A percentile compares a stretch with the other conserved stretches of the same genome.
phyloP scores from a whole-genome alignment of 371 early-diverging fungal genomes.

The Basidiobolus heterosporus region DNA sequence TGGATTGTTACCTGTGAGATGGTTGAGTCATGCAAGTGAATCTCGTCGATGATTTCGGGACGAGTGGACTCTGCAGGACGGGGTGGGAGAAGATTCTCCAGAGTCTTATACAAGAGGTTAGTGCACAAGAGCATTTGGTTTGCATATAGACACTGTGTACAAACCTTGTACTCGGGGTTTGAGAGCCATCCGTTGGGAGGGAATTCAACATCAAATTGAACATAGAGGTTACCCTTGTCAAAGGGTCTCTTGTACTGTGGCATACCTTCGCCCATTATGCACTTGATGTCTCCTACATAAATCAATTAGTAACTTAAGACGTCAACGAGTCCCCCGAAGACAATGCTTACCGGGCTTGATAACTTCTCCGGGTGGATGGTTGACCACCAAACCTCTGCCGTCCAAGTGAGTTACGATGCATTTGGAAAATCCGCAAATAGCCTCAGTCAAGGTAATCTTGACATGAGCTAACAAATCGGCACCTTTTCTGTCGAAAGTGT shows the following conservation, averaged over 20 bases:
- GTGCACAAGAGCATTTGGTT: background rate
- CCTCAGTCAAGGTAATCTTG: conserved; percentile 41
- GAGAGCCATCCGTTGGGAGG: conserved; percentile 21
- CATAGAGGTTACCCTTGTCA: conserved; percentile 58
- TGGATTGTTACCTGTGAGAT: conserved; percentile 4
- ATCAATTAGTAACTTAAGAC: background rate
- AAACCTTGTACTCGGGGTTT: too few relatives aligned
- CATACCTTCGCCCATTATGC: conserved; percentile 58
- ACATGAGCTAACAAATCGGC: conserved; percentile 40
- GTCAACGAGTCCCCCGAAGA: background rate
- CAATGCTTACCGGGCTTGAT: conserved; percentile 36
- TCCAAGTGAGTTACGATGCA: conserved; percentile 53
- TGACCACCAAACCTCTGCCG: conserved; percentile 43
- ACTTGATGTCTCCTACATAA: conserved; percentile 31
- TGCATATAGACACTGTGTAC: background rate
- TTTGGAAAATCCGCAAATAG: conserved; percentile 36
- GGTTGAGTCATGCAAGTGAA: conserved; percentile 3
- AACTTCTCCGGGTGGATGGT: conserved; percentile 52
- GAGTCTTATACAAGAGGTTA: background rate
- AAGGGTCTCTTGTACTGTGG: conserved; percentile 50
- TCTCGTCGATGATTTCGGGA: conserved; percentile 5
- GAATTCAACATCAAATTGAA: conserved; percentile 83
- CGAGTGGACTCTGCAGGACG: conserved; percentile 1
- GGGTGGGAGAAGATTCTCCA: conserved; percentile 4
- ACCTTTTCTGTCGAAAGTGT: conserved; percentile 37